Percentiles rank a stretch among this genome's conserved stretches.
Conservation (phyloP, 179 eudicot species). For the Nepenthes alata region DNA sequence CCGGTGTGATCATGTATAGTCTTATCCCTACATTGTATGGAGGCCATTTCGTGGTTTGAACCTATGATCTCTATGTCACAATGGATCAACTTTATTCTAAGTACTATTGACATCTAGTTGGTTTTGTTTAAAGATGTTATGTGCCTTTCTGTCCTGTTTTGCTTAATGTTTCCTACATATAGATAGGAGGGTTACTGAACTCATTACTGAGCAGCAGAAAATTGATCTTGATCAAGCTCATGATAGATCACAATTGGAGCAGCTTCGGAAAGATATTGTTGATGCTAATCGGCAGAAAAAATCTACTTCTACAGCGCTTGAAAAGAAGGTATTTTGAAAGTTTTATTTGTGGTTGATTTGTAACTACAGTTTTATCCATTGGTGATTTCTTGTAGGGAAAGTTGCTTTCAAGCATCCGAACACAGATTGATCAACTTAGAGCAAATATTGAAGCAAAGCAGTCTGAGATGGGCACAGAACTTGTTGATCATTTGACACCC, state of each 20-base stretch:
- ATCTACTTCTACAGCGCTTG: slow-evolving; percentile 54
- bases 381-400: slow-evolving; percentile 46
- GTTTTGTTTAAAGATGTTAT: not conserved
- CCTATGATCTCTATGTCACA: too few species aligned
- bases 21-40: too few species aligned
- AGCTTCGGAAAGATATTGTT: slow-evolving; percentile 60
- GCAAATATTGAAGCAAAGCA: slow-evolving; percentile 52
- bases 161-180: slow-evolving; percentile 63
- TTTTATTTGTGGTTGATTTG: not conserved
- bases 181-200: slow-evolving; percentile 66
- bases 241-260: slow-evolving; percentile 76
- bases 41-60: too few species aligned
- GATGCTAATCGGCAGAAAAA: slow-evolving; percentile 79
- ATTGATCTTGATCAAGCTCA: slow-evolving; percentile 81
- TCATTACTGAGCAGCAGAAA: slow-evolving; percentile 84
- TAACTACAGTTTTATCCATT: not conserved
- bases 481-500: slow-evolving; percentile 77
- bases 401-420: slow-evolving; percentile 46
- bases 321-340: slow-evolving; percentile 55
- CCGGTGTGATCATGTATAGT: too few species aligned
- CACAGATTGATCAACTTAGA: slow-evolving; percentile 72
- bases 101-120: not conserved
- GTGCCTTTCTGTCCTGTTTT: slow-evolving; percentile 2
- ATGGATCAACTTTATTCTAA: too few species aligned
- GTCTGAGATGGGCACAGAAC: slow-evolving; percentile 97